A percentile compares a stretch with the other conserved stretches of the same genome.
Evolutionary conservation across 2,329 filamentous ascomycete species (phyloP).

Genomic region (Trichoderma atrobrunneum): DNA sequence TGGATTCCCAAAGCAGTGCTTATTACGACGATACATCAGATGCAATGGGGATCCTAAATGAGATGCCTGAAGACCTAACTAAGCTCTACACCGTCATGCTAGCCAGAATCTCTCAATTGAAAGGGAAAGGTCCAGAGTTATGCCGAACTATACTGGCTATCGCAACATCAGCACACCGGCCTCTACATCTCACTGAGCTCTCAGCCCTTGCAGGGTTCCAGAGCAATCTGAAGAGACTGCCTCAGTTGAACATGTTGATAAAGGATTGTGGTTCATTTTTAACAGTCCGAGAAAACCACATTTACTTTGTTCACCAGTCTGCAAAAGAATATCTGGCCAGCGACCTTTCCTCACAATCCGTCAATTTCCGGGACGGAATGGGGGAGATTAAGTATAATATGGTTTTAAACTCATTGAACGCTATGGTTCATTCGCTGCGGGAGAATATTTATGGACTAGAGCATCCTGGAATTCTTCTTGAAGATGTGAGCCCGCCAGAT

Average conservation of each 20-base stretch:
- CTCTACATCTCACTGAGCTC: not conserved
- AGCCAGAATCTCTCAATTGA: not conserved
- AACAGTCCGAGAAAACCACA: constrained; percentile 28
- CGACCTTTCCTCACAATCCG: constrained; percentile 22
- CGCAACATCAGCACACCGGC: not conserved
- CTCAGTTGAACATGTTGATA: not conserved
- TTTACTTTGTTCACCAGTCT: constrained; percentile 43
- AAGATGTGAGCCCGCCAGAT: constrained; percentile 16
- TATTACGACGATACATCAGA: not conserved
- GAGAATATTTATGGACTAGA: constrained; percentile 37
- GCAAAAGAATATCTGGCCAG: constrained; percentile 43
- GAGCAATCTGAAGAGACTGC: not conserved
- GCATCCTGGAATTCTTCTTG: not conserved
- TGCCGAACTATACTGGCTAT: not conserved
- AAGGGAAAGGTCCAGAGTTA: not conserved
- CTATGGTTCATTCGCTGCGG: constrained; percentile 25
- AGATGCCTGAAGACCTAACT: not conserved
- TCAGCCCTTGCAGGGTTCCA: not conserved
- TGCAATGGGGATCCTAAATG: not conserved
- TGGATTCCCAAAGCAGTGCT: constrained; percentile 17
- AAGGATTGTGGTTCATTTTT: constrained; percentile 41
- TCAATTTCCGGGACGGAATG: constrained; percentile 31
- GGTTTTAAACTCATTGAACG: constrained; percentile 34
- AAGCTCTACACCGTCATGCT: not conserved
- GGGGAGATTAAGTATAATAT: constrained; percentile 30